Percentiles rank a stretch among this genome's conserved stretches.
phyloP scores from a whole-genome alignment of 2,329 filamentous ascomycete species.

The Rachicladosporium sp. region DNA sequence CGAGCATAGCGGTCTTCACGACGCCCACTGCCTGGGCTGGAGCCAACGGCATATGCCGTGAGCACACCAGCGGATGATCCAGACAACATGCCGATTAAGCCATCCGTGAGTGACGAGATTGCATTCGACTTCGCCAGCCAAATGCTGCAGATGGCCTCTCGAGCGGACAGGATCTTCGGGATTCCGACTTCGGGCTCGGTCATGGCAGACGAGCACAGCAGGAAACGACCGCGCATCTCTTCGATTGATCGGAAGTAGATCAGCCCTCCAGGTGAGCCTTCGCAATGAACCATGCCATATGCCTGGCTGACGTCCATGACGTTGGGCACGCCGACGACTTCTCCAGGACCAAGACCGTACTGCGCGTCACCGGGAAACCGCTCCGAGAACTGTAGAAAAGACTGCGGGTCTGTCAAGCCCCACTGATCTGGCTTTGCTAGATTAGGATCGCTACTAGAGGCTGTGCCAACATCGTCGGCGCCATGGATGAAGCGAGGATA shows the following conservation, averaged over 20 bases:
- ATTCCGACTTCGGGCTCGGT: slow-evolving; percentile 59
- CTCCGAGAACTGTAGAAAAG: slow-evolving; percentile 67
- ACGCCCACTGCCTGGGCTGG: slow-evolving; percentile 36
- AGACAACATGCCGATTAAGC: slow-evolving; percentile 67
- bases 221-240: slow-evolving; percentile 67
- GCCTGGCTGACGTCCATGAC: slow-evolving; percentile 82
- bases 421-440: slow-evolving; percentile 66
- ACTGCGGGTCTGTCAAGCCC: slow-evolving; percentile 65
- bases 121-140: slow-evolving; percentile 80
- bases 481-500: slow-evolving; percentile 73
- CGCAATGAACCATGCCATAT: slow-evolving; percentile 72
- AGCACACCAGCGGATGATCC: slow-evolving; percentile 77
- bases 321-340: slow-evolving; percentile 64
- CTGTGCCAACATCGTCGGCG: slow-evolving; percentile 62
- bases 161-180: slow-evolving; percentile 57
- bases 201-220: slow-evolving; percentile 49
- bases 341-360: slow-evolving; percentile 68
- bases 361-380: slow-evolving; percentile 59
- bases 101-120: slow-evolving; percentile 60
- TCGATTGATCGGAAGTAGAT: slow-evolving; percentile 63
- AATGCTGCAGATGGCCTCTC: slow-evolving; percentile 62
- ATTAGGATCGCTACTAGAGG: slow-evolving; percentile 73
- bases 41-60: slow-evolving; percentile 60
- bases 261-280: slow-evolving; percentile 74
- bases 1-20: slow-evolving; percentile 52